phyloP scores from a whole-genome alignment of 306 rosid species.

The apple (Malus domestica) region ASM211411v1 NC_041800.1:5503501-5504000 shows the following conservation, averaged over 20 bases:
- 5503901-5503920: slow-evolving; percentile 8
- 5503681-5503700: slow-evolving; percentile 39
- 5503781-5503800: slow-evolving; percentile 7
- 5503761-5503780: too few relatives aligned
- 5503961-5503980: background rate
- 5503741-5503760: too few relatives aligned
- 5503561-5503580: slow-evolving; percentile 49
- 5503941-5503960: background rate
- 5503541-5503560: slow-evolving; percentile 42
- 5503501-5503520: too few relatives aligned
- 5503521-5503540: too few relatives aligned
- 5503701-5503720: too few relatives aligned
- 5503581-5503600: slow-evolving; percentile 65
- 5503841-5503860: slow-evolving; percentile 74
- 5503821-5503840: slow-evolving; percentile 90
- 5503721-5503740: too few relatives aligned
- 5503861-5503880: slow-evolving; percentile 69
- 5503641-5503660: slow-evolving; percentile 87
- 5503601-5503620: slow-evolving; percentile 67
- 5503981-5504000: slow-evolving; percentile 34
- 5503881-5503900: slow-evolving; percentile 72
- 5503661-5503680: slow-evolving; percentile 71
- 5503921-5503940: background rate
- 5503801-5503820: slow-evolving; percentile 61
- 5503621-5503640: slow-evolving; percentile 89